Conservation (phyloP, 164 flowering plant species). For the Aristolochia contorta region DNA sequence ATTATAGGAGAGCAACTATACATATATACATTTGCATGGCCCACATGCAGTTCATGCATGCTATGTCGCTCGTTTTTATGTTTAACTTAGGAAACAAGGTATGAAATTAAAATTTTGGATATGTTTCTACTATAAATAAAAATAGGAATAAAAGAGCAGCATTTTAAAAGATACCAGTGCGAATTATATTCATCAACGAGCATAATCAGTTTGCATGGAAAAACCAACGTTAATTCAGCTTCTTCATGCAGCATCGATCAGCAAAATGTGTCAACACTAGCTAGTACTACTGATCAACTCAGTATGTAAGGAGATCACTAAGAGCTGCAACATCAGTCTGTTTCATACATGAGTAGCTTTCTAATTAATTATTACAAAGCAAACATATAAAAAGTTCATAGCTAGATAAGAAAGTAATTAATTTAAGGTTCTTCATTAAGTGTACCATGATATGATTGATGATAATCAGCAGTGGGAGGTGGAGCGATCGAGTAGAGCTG, state of each 20-base stretch:
- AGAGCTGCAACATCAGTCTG: slow-evolving; percentile 7
- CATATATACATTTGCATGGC: no score
- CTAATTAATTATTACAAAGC: slow-evolving; percentile 11
- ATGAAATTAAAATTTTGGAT: no score
- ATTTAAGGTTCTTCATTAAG: neutral
- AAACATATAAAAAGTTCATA: neutral
- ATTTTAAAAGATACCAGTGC: no score
- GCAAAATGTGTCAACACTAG: neutral
- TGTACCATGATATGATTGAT: neutral
- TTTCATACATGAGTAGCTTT: neutral
- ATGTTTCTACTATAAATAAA: no score
- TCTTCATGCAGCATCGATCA: neutral
- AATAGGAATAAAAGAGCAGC: no score
- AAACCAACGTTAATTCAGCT: neutral
- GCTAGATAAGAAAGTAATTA: slow-evolving; percentile 1
- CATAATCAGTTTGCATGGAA: no score
- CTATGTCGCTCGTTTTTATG: no score
- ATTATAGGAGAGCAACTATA: no score
- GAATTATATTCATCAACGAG: no score
- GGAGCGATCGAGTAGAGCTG: neutral
- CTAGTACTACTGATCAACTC: neutral
- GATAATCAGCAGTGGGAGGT: neutral
- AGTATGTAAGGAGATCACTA: neutral
- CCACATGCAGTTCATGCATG: no score
- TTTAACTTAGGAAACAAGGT: no score